Evolutionary conservation across 371 early-diverging fungal species (phyloP), one percentile per base, ranked within the genome.

Genomic region (Mucor sp.): DNA sequence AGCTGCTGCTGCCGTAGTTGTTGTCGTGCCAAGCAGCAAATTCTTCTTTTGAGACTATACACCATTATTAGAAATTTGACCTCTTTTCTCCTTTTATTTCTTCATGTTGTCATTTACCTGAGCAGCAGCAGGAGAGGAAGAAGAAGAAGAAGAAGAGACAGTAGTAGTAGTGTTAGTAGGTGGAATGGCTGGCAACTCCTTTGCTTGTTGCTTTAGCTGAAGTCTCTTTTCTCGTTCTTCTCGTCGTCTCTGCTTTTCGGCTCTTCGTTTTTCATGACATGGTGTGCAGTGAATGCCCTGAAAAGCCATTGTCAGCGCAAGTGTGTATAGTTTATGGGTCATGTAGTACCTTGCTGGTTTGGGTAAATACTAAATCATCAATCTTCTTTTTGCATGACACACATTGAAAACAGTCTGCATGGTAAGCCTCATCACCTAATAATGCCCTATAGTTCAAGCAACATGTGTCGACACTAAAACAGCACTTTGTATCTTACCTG

Each of bases 381-480:
- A 93, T 93, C 66, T 84, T 86, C 55, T 87, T 77, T 65, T 84
- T 78, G 71, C 93, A 93, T 62, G 85, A 87, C 15, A 85, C 79
- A 69, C 94, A 95, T 11, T 89, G 81, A 71, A 95, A 95, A 68
- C 94, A 95, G 48, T 88, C 90, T n/a, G 89, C 88, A 63, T 95
- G 95, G 70, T 92, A 95, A n/a, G 94, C 89, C 50, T 91, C 92
- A 47, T 93, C 90, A 14, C 90, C 91, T 90, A 68, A 21, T 19
- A 6, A 2, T 47, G 15, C 48, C 1, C 33, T 7, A 21, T 0
- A 47, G 48, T 47, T 0, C 48, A 17, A 17, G 17, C 6, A 8
- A 43, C n/a, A 30, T 48, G n/a, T 56, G 25, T 35, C 30, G n/a
- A 39, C 27, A 17, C 2, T 25, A 35, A 35, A 35, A 30, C 4